phyloP scores from a whole-genome alignment of 108 stramenopile species.

The Craspedostauros australis region DNA sequence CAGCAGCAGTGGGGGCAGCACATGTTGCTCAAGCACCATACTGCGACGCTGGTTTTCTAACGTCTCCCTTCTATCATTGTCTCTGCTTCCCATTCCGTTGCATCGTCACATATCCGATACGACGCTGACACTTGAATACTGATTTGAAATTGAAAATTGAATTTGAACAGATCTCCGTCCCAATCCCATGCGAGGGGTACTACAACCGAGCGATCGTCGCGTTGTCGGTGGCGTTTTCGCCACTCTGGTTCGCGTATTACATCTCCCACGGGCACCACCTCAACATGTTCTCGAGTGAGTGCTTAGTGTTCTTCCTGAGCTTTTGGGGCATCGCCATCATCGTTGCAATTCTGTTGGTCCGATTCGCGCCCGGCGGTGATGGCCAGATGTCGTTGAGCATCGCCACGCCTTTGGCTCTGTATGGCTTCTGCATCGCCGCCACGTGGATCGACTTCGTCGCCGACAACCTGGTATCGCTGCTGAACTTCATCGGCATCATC shows the following conservation, averaged over 20 bases:
- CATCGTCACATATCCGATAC: no score
- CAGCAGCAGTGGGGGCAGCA: no score
- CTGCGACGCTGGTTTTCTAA: no score
- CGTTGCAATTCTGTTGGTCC: constrained; percentile 34
- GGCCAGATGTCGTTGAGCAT: constrained; percentile 62
- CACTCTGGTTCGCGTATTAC: constrained; percentile 72
- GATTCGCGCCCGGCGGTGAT: constrained; percentile 73
- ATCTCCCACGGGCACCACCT: constrained; percentile 42
- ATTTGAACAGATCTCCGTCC: constrained; percentile 42
- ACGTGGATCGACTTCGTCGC: constrained; percentile 95
- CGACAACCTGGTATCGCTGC: constrained; percentile 80
- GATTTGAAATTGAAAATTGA: no score
- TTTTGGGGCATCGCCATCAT: constrained; percentile 19
- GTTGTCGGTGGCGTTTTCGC: constrained; percentile 60
- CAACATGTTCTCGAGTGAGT: constrained; percentile 25
- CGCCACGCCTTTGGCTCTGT: constrained; percentile 74
- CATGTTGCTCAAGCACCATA: no score
- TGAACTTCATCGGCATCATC: constrained; percentile 80
- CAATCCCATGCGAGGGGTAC: constrained; percentile 87
- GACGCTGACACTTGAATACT: no score
- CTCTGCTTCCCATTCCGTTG: no score
- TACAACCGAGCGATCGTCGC: constrained; percentile 76
- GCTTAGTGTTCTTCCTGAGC: constrained; percentile 20
- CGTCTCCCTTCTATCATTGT: no score
- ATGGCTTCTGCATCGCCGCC: constrained; percentile 85